These are phyloP conservation scores for Hanseniaspora meyeri DNA, from an alignment of 805 yeast genomes.

Conservation along the genomic window DNA sequence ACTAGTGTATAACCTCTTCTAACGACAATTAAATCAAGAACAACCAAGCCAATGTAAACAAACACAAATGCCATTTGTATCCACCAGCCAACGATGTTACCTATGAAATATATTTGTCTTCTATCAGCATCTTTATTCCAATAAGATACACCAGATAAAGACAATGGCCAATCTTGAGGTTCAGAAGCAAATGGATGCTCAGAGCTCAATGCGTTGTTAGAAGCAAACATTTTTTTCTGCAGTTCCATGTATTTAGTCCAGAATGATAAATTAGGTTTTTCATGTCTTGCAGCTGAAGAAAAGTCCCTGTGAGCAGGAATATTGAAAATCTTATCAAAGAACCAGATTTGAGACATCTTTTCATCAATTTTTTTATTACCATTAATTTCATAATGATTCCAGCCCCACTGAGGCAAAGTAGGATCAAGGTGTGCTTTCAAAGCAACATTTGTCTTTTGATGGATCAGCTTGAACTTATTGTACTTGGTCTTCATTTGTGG, in stretches of 20 bases:
- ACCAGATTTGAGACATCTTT: conserved; percentile 54
- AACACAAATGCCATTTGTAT: conserved; percentile 54
- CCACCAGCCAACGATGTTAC: conserved; percentile 89
- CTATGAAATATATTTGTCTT: conserved; percentile 77
- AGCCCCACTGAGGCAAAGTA: conserved; percentile 89
- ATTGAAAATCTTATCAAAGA: conserved; percentile 53
- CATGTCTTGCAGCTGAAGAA: conserved; percentile 45
- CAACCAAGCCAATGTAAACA: conserved; percentile 48
- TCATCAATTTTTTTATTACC: conserved; percentile 78
- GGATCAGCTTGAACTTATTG: conserved; percentile 57
- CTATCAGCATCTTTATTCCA: conserved; percentile 66
- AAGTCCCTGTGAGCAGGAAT: conserved; percentile 50
- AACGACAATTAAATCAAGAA: conserved; percentile 64
- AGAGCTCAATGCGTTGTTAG: conserved; percentile 73
- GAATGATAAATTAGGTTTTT: conserved; percentile 46
- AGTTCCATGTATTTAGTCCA: conserved; percentile 79
- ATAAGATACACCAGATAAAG: conserved; percentile 84
- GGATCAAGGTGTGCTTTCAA: conserved; percentile 86
- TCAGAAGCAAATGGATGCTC: conserved; percentile 93
- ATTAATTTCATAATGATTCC: conserved; percentile 80
- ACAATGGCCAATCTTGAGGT: conserved; percentile 85
- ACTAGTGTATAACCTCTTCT: conserved; percentile 56
- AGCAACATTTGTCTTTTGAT: conserved; percentile 78
- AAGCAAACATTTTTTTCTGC: conserved; percentile 79
- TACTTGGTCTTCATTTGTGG: conserved; percentile 46